Conservation (phyloP, 352 stramenopile species). For the Globisporangium canariense region DNA sequence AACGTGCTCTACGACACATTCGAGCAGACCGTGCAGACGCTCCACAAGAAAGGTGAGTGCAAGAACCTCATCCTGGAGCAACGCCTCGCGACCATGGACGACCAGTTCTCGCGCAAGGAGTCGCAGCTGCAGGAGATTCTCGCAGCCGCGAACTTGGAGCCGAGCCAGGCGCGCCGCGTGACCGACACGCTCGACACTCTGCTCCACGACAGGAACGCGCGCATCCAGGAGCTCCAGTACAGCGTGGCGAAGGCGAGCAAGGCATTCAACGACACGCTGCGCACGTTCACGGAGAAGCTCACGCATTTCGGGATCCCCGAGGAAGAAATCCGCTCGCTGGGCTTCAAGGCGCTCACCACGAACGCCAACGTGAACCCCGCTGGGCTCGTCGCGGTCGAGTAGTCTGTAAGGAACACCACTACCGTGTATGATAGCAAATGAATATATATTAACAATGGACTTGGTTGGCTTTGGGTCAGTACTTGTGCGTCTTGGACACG, state of each 20-base stretch:
- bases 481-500: constrained; percentile 95
- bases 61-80: constrained; percentile 90
- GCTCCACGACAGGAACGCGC: constrained; percentile 57
- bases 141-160: constrained; percentile 69
- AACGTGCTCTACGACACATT: constrained; percentile 91
- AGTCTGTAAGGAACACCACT: not conserved
- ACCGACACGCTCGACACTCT: constrained; percentile 63
- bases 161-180: constrained; percentile 60
- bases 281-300: constrained; percentile 71
- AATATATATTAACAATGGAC: not conserved
- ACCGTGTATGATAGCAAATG: not conserved
- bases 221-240: constrained; percentile 63
- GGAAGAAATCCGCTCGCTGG: constrained; percentile 63
- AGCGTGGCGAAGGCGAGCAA: constrained; percentile 70
- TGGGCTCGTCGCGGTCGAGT: constrained; percentile 58
- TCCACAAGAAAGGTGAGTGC: constrained; percentile 90
- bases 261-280: constrained; percentile 72
- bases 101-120: constrained; percentile 76
- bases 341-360: constrained; percentile 53
- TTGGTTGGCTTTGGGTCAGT: constrained; percentile 35
- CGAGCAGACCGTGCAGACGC: constrained; percentile 83
- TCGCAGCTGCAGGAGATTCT: constrained; percentile 67
- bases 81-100: constrained; percentile 64
- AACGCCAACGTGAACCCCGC: constrained; percentile 65
- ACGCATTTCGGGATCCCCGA: constrained; percentile 64